phyloP scores from a whole-genome alignment of 768 basidiomycete genomes.

The Trametes gibbosa region DNA sequence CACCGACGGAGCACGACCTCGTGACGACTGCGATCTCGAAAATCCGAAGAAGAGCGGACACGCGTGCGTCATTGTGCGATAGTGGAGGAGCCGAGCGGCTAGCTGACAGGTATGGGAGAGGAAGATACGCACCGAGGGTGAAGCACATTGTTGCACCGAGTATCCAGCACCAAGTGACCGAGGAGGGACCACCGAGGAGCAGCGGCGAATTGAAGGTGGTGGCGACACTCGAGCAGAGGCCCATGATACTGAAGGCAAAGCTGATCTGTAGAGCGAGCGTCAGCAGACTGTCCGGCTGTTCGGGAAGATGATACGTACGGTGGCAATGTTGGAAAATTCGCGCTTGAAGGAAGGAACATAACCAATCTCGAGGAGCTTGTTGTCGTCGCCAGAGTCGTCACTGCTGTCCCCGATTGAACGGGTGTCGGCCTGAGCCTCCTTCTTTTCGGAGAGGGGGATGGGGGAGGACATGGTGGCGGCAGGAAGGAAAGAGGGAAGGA shows the following conservation, averaged over 20 bases:
- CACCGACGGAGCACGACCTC: neutral
- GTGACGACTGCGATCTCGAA: slow-evolving; percentile 10
- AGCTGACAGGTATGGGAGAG: neutral
- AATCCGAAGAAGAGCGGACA: slow-evolving; percentile 2
- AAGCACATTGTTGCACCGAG: slow-evolving; percentile 71
- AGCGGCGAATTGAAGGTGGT: slow-evolving; percentile 79
- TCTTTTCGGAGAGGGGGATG: slow-evolving; percentile 7
- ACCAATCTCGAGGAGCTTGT: slow-evolving; percentile 60
- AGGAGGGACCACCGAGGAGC: slow-evolving; percentile 64
- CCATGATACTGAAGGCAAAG: slow-evolving; percentile 82
- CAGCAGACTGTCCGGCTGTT: neutral
- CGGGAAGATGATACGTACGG: slow-evolving; percentile 40
- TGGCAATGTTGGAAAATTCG: slow-evolving; percentile 83
- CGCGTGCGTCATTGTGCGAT: neutral
- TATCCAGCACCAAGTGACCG: slow-evolving; percentile 77
- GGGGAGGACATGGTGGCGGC: slow-evolving; percentile 18
- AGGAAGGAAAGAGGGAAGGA: slow-evolving; percentile 7
- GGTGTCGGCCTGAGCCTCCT: slow-evolving; percentile 13
- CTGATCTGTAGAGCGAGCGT: slow-evolving; percentile 46
- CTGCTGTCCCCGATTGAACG: slow-evolving; percentile 29
- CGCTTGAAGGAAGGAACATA: slow-evolving; percentile 81
- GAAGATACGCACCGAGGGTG: slow-evolving; percentile 46
- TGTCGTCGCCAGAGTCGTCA: slow-evolving; percentile 50
- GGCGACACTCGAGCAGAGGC: slow-evolving; percentile 72
- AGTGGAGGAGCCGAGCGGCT: neutral